Conservation (phyloP, 1,284 basidiomycete genomes). For the Rhodotorula sp. region DNA sequence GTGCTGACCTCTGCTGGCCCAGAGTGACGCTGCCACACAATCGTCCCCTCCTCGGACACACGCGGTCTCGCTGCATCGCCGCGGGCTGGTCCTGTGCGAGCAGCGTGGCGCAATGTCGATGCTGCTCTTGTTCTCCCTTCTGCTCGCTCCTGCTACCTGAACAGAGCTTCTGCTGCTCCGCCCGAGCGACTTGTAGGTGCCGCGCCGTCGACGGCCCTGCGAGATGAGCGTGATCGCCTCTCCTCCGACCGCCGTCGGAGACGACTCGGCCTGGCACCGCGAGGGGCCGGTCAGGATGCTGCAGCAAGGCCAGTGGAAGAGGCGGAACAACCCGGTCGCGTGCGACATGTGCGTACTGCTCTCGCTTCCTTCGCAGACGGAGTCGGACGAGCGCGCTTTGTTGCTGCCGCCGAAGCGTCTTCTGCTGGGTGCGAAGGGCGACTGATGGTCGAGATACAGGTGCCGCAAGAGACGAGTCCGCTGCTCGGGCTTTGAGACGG, state of each 20-base stretch:
- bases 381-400: no score
- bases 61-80: neutral
- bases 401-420: no score
- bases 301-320: neutral
- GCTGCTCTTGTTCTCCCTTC: neutral
- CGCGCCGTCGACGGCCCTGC: neutral
- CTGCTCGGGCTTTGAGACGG: slow-evolving; percentile 22
- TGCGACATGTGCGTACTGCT: slow-evolving; percentile 2
- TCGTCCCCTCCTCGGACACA: no score
- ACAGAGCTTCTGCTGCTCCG: neutral
- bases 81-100: neutral
- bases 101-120: neutral
- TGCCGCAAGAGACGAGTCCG: slow-evolving; percentile 13
- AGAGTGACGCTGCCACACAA: no score
- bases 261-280: slow-evolving; percentile 5
- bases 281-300: neutral
- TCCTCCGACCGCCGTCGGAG: neutral
- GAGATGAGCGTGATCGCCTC: no score
- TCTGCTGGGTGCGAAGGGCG: neutral
- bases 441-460: neutral
- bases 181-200: neutral
- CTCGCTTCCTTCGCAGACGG: no score
- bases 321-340: slow-evolving; percentile 8
- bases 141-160: neutral
- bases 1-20: no score